These are phyloP conservation scores for Globisporangium parvum DNA, from an alignment of 352 stramenopile species.

Conservation along the genomic window DNA sequence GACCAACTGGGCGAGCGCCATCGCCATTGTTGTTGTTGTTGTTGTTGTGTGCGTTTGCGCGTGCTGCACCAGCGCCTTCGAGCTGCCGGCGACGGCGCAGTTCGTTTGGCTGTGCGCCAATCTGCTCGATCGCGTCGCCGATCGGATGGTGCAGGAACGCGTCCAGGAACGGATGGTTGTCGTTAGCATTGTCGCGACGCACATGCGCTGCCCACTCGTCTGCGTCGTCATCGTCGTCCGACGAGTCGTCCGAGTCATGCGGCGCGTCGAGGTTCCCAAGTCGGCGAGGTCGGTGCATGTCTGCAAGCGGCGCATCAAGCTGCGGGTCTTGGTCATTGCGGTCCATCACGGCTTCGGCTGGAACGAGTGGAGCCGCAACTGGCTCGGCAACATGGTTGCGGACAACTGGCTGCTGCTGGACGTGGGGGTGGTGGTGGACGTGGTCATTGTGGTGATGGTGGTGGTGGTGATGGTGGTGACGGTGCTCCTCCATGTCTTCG, in stretches of 20 bases:
- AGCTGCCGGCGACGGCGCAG: slow-evolving; percentile 30
- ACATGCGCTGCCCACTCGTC: neutral
- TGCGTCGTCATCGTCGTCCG: slow-evolving; percentile 54
- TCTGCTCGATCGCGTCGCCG: slow-evolving; percentile 19
- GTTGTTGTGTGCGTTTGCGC: neutral
- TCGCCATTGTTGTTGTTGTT: slow-evolving; percentile 1
- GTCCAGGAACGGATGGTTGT: slow-evolving; percentile 27
- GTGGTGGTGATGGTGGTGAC: slow-evolving; percentile 16
- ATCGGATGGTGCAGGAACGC: slow-evolving; percentile 36
- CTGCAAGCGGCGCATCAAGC: slow-evolving; percentile 26
- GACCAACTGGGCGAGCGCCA: too few species aligned
- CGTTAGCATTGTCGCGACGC: neutral
- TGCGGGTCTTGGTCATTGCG: slow-evolving; percentile 22
- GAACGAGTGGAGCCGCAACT: neutral
- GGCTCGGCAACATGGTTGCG: slow-evolving; percentile 5
- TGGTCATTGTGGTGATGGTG: slow-evolving; percentile 8
- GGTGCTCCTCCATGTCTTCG: slow-evolving; percentile 39
- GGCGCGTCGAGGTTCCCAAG: slow-evolving; percentile 28
- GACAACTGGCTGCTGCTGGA: slow-evolving; percentile 9
- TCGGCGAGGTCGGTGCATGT: slow-evolving; percentile 24
- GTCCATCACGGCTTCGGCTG: neutral
- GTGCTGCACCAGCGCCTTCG: neutral
- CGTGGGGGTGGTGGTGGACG: slow-evolving; percentile 11
- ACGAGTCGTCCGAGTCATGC: slow-evolving; percentile 40
- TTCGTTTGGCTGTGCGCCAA: slow-evolving; percentile 19